phyloP scores from a whole-genome alignment of 495 filamentous ascomycete species.

The Hypomontagnella monticulosa region DNA sequence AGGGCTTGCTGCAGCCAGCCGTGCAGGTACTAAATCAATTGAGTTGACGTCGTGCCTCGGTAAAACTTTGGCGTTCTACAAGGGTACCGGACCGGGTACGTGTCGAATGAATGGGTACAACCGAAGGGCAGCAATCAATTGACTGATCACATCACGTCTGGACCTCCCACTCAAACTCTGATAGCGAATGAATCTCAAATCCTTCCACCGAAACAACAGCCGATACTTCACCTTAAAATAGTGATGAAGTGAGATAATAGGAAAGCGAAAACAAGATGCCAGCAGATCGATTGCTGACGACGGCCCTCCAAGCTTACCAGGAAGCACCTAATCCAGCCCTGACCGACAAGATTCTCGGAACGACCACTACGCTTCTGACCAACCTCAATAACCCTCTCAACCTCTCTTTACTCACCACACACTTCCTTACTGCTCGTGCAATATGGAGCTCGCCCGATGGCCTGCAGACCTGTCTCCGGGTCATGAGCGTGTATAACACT shows the following conservation, averaged over 20 bases:
- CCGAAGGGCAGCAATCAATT: constrained; percentile 5
- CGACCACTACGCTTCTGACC: constrained; percentile 82
- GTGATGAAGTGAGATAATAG: not conserved
- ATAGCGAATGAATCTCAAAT: no score
- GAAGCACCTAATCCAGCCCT: constrained; percentile 58
- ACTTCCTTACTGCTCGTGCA: constrained; percentile 84
- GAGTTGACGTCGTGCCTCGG: constrained; percentile 33
- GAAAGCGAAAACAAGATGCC: constrained; percentile 50
- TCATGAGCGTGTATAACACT: constrained; percentile 89
- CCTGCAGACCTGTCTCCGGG: constrained; percentile 74
- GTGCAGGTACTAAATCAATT: constrained; percentile 1
- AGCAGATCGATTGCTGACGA: constrained; percentile 60
- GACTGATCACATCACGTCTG: no score
- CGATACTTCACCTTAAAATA: not conserved
- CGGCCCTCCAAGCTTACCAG: constrained; percentile 61
- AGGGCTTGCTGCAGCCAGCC: not conserved
- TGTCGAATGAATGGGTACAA: not conserved
- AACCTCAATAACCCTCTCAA: constrained; percentile 91
- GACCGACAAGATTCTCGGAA: constrained; percentile 72
- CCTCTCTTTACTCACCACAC: constrained; percentile 87
- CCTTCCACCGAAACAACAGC: not conserved
- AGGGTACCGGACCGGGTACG: no score
- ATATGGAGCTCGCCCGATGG: constrained; percentile 83
- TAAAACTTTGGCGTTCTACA: constrained; percentile 8
- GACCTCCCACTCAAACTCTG: not conserved